Evolutionary conservation across 2,329 filamentous ascomycete species (phyloP).

Genomic region (Sodiomyces alkalinus): DNA sequence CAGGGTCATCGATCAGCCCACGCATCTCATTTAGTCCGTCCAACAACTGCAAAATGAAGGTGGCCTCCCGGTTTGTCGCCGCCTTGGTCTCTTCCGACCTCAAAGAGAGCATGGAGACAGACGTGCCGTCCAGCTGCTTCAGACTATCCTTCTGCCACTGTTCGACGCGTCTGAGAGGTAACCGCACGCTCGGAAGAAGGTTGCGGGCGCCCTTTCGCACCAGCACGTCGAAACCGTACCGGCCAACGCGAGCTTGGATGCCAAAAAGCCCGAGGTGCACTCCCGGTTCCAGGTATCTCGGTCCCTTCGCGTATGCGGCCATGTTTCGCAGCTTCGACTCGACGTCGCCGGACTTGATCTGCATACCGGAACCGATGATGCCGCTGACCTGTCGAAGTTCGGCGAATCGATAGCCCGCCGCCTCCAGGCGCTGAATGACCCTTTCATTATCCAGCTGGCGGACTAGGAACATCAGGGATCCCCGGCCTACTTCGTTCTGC

Average conservation of each 20-base stretch:
- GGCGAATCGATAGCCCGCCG: slow-evolving; percentile 67
- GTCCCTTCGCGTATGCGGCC: slow-evolving; percentile 37
- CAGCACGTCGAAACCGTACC: slow-evolving; percentile 46
- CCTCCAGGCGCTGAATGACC: slow-evolving; percentile 49
- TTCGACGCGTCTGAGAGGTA: slow-evolving; percentile 38
- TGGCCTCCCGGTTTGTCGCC: slow-evolving; percentile 22
- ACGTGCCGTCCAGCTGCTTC: slow-evolving; percentile 29
- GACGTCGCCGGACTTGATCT: slow-evolving; percentile 51
- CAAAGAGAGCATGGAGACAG: slow-evolving; percentile 22
- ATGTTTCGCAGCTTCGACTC: slow-evolving; percentile 47
- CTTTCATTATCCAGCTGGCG: slow-evolving; percentile 40
- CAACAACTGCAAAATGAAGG: slow-evolving; percentile 30
- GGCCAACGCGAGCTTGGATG: slow-evolving; percentile 33
- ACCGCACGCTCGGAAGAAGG: slow-evolving; percentile 41
- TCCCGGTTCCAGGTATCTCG: slow-evolving; percentile 31
- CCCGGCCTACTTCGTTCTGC: slow-evolving; percentile 40
- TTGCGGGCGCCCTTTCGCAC: slow-evolving; percentile 40
- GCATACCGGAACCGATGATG: slow-evolving; percentile 57
- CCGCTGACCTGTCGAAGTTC: slow-evolving; percentile 50
- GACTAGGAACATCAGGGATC: slow-evolving; percentile 70
- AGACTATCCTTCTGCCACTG: slow-evolving; percentile 40
- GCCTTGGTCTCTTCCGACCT: slow-evolving; percentile 20
- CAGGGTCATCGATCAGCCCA: slow-evolving; percentile 24
- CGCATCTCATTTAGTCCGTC: slow-evolving; percentile 24
- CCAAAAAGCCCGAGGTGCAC: slow-evolving; percentile 45